Conservation (phyloP, 176 grass and related monocot genomes). For the Ananas comosus region DNA sequence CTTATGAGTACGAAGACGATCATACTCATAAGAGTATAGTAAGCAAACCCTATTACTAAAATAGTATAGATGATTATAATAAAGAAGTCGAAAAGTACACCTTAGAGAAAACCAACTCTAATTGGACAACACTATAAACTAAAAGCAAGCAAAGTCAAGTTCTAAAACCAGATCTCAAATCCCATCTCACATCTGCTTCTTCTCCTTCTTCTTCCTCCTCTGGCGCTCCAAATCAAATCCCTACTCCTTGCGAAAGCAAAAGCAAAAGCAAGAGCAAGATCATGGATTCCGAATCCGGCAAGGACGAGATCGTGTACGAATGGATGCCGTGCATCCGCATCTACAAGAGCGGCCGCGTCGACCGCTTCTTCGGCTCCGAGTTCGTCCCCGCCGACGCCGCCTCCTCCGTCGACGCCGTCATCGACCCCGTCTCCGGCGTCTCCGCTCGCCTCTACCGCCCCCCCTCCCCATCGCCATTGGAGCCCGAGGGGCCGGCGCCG, state of each 20-base stretch:
- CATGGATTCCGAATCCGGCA: constrained; percentile 10
- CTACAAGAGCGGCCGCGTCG: constrained; percentile 51
- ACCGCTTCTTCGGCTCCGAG: constrained; percentile 39
- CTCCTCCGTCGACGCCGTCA: constrained; percentile 29
- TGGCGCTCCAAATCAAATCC: too few species aligned
- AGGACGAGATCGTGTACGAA: constrained; percentile 45
- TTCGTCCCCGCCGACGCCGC: constrained; percentile 35
- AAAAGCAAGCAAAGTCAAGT: not conserved
- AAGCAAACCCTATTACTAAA: too few species aligned
- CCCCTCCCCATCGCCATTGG: not conserved
- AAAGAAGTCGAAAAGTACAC: too few species aligned
- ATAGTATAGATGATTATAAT: too few species aligned
- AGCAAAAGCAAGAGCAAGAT: too few species aligned
- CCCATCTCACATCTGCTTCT: not conserved
- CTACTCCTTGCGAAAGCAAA: too few species aligned
- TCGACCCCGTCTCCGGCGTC: constrained; percentile 14
- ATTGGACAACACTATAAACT: not conserved
- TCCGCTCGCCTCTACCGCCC: constrained; percentile 49
- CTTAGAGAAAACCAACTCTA: not conserved
- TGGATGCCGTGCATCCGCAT: constrained; percentile 44
- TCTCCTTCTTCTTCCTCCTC: not conserved
- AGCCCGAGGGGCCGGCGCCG: too few species aligned
- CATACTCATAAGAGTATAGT: too few species aligned
- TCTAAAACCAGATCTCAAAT: constrained; percentile 14
- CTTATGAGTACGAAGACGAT: too few species aligned